A percentile compares a stretch with the other conserved stretches of the same genome.
These are phyloP conservation scores for Acanthamoeba healyi DNA, from an alignment of 208 protist genomes.

Conservation along the genomic window DNA sequence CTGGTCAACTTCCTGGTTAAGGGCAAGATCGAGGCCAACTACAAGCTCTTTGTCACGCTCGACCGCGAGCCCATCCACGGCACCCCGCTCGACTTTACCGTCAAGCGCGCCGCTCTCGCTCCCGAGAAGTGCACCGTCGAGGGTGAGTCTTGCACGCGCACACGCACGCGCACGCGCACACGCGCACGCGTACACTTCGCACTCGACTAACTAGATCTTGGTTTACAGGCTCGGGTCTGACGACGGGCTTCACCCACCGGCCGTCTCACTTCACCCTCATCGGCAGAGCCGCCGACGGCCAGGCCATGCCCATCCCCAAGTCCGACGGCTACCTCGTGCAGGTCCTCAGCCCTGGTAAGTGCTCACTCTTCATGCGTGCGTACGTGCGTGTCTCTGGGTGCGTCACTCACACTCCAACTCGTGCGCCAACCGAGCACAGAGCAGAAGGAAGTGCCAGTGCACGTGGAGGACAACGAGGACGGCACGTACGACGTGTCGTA, in stretches of 20 bases:
- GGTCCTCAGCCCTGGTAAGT: slow-evolving; percentile 19
- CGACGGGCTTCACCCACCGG: slow-evolving; percentile 31
- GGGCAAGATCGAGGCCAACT: slow-evolving; percentile 37
- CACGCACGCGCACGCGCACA: no score
- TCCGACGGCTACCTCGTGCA: slow-evolving; percentile 36
- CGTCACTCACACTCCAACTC: no score
- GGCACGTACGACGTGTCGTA: slow-evolving; percentile 70
- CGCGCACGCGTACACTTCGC: no score
- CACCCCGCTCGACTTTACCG: neutral
- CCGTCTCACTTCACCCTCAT: slow-evolving; percentile 43
- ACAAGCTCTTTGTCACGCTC: slow-evolving; percentile 60
- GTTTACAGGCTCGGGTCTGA: neutral
- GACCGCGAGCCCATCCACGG: slow-evolving; percentile 35
- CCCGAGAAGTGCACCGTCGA: slow-evolving; percentile 13
- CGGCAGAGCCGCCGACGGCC: slow-evolving; percentile 8
- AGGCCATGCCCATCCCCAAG: slow-evolving; percentile 40
- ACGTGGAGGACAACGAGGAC: slow-evolving; percentile 61
- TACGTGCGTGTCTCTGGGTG: no score
- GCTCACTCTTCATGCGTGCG: neutral
- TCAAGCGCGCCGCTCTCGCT: slow-evolving; percentile 15
- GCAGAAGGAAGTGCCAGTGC: slow-evolving; percentile 1
- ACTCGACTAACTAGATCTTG: neutral
- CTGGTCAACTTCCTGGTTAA: slow-evolving; percentile 63
- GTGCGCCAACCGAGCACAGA: neutral
- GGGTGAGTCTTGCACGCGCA: neutral